phyloP scores from a whole-genome alignment of 164 flowering plant species.

The Santalum album region DNA sequence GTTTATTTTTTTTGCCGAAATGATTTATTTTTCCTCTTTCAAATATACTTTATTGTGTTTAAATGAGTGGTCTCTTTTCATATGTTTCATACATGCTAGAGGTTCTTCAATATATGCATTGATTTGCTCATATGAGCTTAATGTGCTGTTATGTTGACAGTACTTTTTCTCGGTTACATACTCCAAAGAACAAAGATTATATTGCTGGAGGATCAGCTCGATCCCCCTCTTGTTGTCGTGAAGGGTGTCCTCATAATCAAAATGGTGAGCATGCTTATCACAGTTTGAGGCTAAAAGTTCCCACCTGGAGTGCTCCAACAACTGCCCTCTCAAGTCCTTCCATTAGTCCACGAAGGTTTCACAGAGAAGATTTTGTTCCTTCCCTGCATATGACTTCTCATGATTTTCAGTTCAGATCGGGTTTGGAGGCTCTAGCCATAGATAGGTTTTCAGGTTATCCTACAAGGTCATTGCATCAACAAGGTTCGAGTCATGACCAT shows the following conservation, averaged over 20 bases:
- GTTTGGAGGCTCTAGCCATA: not conserved
- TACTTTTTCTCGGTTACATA: not conserved
- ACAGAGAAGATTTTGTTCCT: not conserved
- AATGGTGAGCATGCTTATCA: conserved; percentile 5
- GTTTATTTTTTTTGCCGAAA: too few species aligned
- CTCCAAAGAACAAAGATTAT: conserved; percentile 10
- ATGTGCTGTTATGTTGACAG: not conserved
- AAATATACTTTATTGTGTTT: too few species aligned
- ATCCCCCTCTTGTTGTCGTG: conserved; percentile 6
- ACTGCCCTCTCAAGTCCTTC: not conserved
- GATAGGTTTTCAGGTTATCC: too few species aligned
- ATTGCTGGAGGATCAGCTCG: conserved; percentile 4
- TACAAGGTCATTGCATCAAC: not conserved
- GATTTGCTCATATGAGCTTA: not conserved
- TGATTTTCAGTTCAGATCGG: not conserved
- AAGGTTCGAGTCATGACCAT: not conserved
- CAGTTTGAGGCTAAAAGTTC: not conserved
- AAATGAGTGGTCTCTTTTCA: too few species aligned
- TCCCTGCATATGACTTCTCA: not conserved
- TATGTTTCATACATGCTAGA: too few species aligned
- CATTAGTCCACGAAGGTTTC: conserved; percentile 1
- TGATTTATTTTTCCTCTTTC: too few species aligned
- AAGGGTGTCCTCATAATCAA: conserved; percentile 10
- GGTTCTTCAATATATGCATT: not conserved
- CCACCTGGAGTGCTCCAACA: not conserved